Evolutionary conservation across 768 basidiomycete genomes (phyloP).

Genomic region (Xerocomus brunneocitrinus): DNA sequence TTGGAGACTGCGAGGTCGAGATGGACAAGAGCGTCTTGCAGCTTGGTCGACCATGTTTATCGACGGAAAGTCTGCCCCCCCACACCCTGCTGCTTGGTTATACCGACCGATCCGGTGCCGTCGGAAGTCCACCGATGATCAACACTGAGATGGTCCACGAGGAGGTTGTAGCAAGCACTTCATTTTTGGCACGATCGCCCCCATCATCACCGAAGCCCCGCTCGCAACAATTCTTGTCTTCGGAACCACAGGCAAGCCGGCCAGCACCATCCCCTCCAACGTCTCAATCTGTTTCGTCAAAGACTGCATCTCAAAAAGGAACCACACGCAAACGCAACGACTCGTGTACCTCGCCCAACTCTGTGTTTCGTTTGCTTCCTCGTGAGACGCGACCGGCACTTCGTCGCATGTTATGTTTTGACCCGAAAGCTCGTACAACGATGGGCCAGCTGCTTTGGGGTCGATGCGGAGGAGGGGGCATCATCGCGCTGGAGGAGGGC

Average conservation of each 20-base stretch:
- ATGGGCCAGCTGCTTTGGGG: slow-evolving; percentile 88
- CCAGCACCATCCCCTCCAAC: slow-evolving; percentile 24
- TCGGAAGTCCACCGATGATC: slow-evolving; percentile 4
- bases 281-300: slow-evolving; percentile 20
- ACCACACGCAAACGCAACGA: slow-evolving; percentile 16
- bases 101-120: not conserved
- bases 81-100: slow-evolving; percentile 6
- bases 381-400: slow-evolving; percentile 88
- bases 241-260: slow-evolving; percentile 19
- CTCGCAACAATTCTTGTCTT: slow-evolving; percentile 10
- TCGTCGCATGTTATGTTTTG: slow-evolving; percentile 90
- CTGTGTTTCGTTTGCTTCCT: slow-evolving; percentile 93
- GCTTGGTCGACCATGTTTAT: slow-evolving; percentile 71
- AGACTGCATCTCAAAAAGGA: slow-evolving; percentile 43
- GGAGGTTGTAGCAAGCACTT: not conserved
- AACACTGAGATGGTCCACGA: not conserved
- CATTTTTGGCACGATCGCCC: slow-evolving; percentile 3
- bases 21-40: slow-evolving; percentile 73
- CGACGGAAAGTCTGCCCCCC: slow-evolving; percentile 63
- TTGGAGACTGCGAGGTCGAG: slow-evolving; percentile 22
- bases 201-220: slow-evolving; percentile 4
- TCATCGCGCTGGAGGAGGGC: slow-evolving; percentile 45
- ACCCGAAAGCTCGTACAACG: slow-evolving; percentile 85
- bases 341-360: slow-evolving; percentile 49
- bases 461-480: slow-evolving; percentile 62